Evolutionary conservation across 2,329 filamentous ascomycete genomes (phyloP), one percentile per base, ranked within the genome.

Genomic region (Chalara sp.): DNA sequence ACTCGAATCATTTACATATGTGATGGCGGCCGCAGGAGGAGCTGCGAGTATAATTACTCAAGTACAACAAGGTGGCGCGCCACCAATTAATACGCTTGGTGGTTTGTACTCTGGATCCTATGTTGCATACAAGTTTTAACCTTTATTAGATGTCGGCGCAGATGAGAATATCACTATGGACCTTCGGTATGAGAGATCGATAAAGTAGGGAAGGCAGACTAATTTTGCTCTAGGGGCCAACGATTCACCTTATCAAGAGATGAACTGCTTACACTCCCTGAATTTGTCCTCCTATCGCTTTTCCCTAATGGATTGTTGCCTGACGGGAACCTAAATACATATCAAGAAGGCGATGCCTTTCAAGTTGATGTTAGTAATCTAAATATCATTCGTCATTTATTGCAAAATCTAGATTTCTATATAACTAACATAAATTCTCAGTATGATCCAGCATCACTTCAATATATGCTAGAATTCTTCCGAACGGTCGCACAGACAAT

Each of bases 391-490:
- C 57, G 59, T 51, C 58, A 58, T 55, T 54, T 64, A 52, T 56
- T 64, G 47, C 50, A 55, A 55, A 70, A 71, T 67, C 64, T 67
- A 61, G 61, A 69, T 63, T 66, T 70, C 48, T 46, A 65, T 61
- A 70, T 67, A 67, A 66, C 71, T 74, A 63, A 73, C 70, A 60
- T 57, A 59, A 61, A 53, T 57, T 57, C 71, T 61, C 73, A 99
- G 93, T 99, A 97, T 73, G 93, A 99, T 70, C 92, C 93, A 29
- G 84, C 85, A 48, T 97, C 92, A 45, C 81, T 99, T 50, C 90
- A 97, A 71, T 99, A 97, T 73, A 99, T 99, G 93, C 81, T 99
- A 58, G 92, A 96, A 63, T 99, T 99, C 72, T 99, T 99, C 76
- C 87, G 93, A 58, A 84, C 85, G 59, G 92, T 99, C 56, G 93